Evolutionary conservation across 768 basidiomycete species (phyloP), one percentile per base, ranked within the genome.

Genomic region (Calocybe cyanea): DNA sequence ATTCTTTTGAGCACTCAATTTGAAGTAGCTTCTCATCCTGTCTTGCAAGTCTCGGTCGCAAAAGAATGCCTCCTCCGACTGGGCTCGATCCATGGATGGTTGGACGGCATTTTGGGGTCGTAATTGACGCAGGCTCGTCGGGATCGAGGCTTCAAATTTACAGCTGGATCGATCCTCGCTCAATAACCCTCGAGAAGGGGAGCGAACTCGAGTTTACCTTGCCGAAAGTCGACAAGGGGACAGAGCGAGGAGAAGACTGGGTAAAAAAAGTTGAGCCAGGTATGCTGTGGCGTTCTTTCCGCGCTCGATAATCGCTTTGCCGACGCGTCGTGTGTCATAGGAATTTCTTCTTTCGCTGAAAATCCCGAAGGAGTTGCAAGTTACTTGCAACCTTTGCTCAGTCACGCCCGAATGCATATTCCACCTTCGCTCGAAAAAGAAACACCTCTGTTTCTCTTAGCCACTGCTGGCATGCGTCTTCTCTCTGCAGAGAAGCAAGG

Each of bases 41-140:
- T 30, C 13, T 21, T 35, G 38, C 19, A 8, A 39, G 34, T 24
- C 39, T 17, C 21, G 45, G 19, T 17, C 4, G 25, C 19, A 44
- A 42, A 31, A 43, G 34, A 31, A 90, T 92, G 90, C 84, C 87
- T 36, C 86, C 90, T 39, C 83, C 86, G 48, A 79, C 76, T 47
- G 77, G 69, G 43, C 73, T 73, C 54, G 80, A 90, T 61, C 67
- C 83, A 50, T 92, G 90, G 90, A 76, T 88, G 45, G 67, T 76
- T 49, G 81, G 81, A 45, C 83, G 92, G 54, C 82, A 85, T 57
- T 95, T 92, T 66, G 92, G 91, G 49, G 78, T 98, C 49, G 93
- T 98, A 51, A 91, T 99, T 65, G 96, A 99, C 72, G 96, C 96
- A 61, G 96, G 96, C 50, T 96, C 93, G 63, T 97, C 93, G 18